Evolutionary conservation across 2,329 filamentous ascomycete genomes (phyloP), one percentile per base, ranked within the genome.

Genomic region (Periconia macrospinosa): DNA sequence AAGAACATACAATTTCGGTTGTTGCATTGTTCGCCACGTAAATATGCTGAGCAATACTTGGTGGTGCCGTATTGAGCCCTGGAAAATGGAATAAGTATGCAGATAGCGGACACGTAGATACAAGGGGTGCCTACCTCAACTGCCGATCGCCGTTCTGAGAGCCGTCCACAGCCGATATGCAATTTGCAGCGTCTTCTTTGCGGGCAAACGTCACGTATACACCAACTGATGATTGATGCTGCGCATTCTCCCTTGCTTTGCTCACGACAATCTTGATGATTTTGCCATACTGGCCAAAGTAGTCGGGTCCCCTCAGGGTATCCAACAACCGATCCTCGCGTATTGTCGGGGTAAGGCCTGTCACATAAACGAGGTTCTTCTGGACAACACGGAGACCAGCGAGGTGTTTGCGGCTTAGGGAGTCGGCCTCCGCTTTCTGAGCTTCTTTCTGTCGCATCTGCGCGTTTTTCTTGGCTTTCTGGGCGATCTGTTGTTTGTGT

Each of bases 231-330:
- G 94, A 90, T 61, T 91, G 90, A 50, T 81, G 80, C 52, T 83
- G 79, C 33, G 81, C 79, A 44, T 81, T 81, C 58, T 93, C 91
- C 74, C 96, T 96, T 41, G 92, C 86, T 74, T 96, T 97, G 80
- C 92, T 97, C 61, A 99, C 96, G 50, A 96, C 96, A 52, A 99
- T 97, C 75, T 99, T 99, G 70, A 96, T 89, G 63, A 99, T 99
- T 70, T 93, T 94, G 64, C 94, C 94, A 71, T 99, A 99, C 74
- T 99, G 94, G 6, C 94, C 94, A 67, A 99, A 99, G 72, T 97
- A 99, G 68, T 97, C 90, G 46, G 87, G 86, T 57, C 92, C 92
- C 52, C 95, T 87, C 45, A 99, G 79, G 0, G 92, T 97, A 74
- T 93, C 91, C 45, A 97, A 83, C 2, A 99, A 81, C 64, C 93